Conservation (phyloP, 768 basidiomycete species). For the Lentinula detonsa region DNA sequence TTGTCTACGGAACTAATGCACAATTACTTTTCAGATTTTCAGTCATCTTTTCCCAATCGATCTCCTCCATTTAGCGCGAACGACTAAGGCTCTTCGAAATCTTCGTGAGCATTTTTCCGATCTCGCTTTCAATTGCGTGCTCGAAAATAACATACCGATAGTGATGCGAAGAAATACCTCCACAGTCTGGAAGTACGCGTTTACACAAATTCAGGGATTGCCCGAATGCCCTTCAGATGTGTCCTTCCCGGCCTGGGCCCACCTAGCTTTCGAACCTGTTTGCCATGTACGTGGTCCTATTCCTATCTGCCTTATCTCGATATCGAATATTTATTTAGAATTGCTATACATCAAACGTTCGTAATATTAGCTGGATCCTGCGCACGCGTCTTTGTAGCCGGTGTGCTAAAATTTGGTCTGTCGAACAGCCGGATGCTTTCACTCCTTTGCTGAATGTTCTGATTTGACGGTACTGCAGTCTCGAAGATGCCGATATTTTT, state of each 20-base stretch:
- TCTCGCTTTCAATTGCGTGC: too few species aligned
- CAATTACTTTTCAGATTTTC: slow-evolving; percentile 18
- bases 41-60: slow-evolving; percentile 20
- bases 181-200: slow-evolving; percentile 15
- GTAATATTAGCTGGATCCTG: neutral
- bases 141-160: slow-evolving; percentile 1
- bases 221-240: slow-evolving; percentile 19
- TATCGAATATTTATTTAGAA: neutral
- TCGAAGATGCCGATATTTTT: neutral
- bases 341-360: neutral
- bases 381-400: neutral
- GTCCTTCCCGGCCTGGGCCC: slow-evolving; percentile 19
- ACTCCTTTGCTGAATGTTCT: neutral
- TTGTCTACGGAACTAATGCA: neutral
- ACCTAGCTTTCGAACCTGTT: slow-evolving; percentile 18
- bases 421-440: neutral
- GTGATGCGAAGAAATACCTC: slow-evolving; percentile 7
- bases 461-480: neutral
- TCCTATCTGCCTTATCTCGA: neutral
- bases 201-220: slow-evolving; percentile 11
- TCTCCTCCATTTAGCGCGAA: slow-evolving; percentile 25
- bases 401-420: neutral
- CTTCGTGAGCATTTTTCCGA: neutral
- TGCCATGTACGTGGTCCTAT: slow-evolving; percentile 19
- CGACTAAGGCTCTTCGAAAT: slow-evolving; percentile 20